Percentiles rank a stretch among this genome's conserved stretches.
phyloP scores from a whole-genome alignment of 768 basidiomycete species.

The Boletellus sp. region DNA sequence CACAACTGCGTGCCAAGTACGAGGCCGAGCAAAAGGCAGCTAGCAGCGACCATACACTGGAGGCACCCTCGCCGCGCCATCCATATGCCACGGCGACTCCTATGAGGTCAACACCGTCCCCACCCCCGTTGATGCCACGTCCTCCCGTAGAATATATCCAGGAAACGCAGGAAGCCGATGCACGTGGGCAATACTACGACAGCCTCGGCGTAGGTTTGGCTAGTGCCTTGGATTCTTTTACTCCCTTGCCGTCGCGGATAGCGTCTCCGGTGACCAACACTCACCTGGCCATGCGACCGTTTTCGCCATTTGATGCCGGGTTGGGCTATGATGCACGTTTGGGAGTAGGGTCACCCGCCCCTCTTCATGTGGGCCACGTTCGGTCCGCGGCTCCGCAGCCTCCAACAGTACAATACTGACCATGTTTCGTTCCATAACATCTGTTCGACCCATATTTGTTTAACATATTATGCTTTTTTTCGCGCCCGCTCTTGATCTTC shows the following conservation, averaged over 20 bases:
- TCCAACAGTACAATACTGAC: conserved; percentile 13
- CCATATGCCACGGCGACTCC: conserved; percentile 15
- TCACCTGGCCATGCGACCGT: conserved; percentile 40
- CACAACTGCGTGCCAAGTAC: conserved; percentile 58
- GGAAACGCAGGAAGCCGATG: conserved; percentile 75
- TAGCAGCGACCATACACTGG: conserved; percentile 22
- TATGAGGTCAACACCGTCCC: conserved; percentile 34
- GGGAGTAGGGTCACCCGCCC: conserved; percentile 3
- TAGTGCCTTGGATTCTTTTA: conserved; percentile 35
- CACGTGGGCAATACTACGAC: conserved; percentile 44
- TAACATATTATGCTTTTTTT: conserved; percentile 10
- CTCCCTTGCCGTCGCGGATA: conserved; percentile 17
- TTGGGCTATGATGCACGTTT: conserved; percentile 12
- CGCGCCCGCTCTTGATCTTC: background rate
- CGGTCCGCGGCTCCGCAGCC: conserved; percentile 10
- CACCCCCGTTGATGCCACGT: conserved; percentile 71
- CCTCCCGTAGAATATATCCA: conserved; percentile 79
- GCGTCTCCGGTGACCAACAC: conserved; percentile 8
- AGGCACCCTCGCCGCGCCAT: conserved; percentile 8
- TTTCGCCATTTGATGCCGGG: conserved; percentile 46
- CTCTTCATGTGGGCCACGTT: background rate
- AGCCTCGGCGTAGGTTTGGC: conserved; percentile 17
- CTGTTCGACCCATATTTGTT: conserved; percentile 14
- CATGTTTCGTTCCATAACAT: background rate
- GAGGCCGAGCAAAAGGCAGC: conserved; percentile 47